phyloP scores from a whole-genome alignment of 2,329 filamentous ascomycete genomes.

The Colletotrichum sp. region DNA sequence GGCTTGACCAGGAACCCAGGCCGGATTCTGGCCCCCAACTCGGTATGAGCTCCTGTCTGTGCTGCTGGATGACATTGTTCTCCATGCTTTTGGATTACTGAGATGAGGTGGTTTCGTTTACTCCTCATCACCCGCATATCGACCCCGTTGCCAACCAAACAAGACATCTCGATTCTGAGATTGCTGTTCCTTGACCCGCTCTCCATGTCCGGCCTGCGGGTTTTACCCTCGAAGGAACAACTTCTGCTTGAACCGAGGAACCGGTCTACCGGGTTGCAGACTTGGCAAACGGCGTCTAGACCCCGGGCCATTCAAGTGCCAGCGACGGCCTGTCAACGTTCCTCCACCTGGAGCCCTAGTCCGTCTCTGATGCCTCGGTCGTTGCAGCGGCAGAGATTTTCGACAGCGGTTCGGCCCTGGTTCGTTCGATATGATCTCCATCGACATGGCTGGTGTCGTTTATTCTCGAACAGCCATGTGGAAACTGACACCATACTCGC shows the following conservation, averaged over 20 bases:
- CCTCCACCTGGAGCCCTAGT: neutral
- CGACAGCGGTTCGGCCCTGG: neutral
- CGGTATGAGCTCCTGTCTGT: neutral
- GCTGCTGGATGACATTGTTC: neutral
- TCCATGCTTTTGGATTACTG: neutral
- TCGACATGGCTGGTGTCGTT: neutral
- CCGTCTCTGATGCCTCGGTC: neutral
- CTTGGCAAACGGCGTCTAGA: conserved; percentile 3
- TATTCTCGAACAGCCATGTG: neutral
- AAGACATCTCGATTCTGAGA: neutral
- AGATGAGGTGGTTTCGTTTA: neutral
- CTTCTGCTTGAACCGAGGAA: neutral
- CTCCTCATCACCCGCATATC: neutral
- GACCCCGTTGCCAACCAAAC: neutral
- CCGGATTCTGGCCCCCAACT: neutral
- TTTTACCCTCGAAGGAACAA: neutral
- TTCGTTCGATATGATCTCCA: neutral
- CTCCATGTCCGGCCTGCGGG: neutral
- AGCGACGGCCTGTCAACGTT: neutral
- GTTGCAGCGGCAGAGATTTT: neutral
- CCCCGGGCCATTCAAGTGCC: neutral
- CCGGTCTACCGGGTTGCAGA: conserved; percentile 12
- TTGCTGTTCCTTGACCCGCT: neutral
- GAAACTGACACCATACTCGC: neutral
- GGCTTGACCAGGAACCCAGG: neutral